Evolutionary conservation across 768 basidiomycete species (phyloP).

Genomic region (Lyophyllum atratum): DNA sequence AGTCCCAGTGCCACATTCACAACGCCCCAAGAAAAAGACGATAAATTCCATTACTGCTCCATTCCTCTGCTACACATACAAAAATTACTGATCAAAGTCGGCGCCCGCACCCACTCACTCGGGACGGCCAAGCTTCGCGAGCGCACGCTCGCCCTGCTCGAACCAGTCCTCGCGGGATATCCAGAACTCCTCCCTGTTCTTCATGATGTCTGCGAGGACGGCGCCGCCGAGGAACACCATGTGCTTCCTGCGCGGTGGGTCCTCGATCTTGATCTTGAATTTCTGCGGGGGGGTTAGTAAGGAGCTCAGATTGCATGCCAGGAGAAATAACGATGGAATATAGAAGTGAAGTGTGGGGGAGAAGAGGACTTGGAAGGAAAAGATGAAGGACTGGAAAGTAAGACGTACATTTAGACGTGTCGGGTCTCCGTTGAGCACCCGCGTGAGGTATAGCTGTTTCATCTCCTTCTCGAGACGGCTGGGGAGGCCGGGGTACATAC

Average conservation of each 20-base stretch:
- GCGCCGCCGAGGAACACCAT: slow-evolving; percentile 99
- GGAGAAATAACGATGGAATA: no score
- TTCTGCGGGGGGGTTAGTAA: slow-evolving; percentile 55
- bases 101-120: slow-evolving; percentile 38
- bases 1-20: neutral
- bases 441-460: slow-evolving; percentile 96
- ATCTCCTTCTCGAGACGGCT: slow-evolving; percentile 98
- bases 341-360: neutral
- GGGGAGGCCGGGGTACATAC: slow-evolving; percentile 98
- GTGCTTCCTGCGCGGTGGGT: slow-evolving; percentile 96
- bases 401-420: slow-evolving; percentile 79
- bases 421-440: slow-evolving; percentile 84
- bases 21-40: neutral
- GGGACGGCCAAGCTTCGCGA: slow-evolving; percentile 82
- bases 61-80: neutral
- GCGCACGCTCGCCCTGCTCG: slow-evolving; percentile 78
- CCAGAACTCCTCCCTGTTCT: slow-evolving; percentile 93
- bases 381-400: neutral
- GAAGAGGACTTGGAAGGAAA: neutral
- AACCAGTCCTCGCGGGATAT: slow-evolving; percentile 93
- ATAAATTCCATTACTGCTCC: neutral
- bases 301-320: neutral
- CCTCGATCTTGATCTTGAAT: slow-evolving; percentile 99
- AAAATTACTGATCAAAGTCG: neutral
- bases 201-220: slow-evolving; percentile 99